Base-by-base conservation (phyloP, 2,329 filamentous ascomycete species). In the Aspergillus carbonarius region DNA sequence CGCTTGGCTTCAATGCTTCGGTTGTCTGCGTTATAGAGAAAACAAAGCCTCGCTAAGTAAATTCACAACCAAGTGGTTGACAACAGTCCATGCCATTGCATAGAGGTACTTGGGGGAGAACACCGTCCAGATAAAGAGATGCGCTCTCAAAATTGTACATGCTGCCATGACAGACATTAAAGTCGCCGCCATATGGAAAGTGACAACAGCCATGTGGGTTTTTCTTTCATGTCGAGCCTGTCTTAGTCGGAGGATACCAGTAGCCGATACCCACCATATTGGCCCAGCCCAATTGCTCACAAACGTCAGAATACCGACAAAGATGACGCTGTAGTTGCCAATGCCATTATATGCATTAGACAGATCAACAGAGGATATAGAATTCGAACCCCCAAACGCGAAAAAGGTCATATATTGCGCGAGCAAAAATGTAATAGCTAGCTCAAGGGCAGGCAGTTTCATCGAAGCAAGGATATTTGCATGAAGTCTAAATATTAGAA, bases 41-140 rank as follows among this genome's bases (percentile, higher is more conserved):
- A 13, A 32, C 25, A 35, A 25, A 4, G 64, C 18, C 30, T 85
- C 81, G 1, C 86, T 87, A 5, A 83, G 79, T 34, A 93, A 67
- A 72, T 93, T 92, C 44, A 93, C 80, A 37, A 83, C 71, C 60
- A 93, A 72, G 83, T 99, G 93, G 78, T 93, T 91, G 7, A 85
- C 90, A 47, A 93, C 70, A 62, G 85, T 87, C 96, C 95, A 99
- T 13, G 89, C 92, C 81, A 95, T 89, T 63, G 87, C 90, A 73
- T 96, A 99, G 65, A 99, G 78, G 74, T 93, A 98, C 75, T 98
- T 99, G 0, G 95, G 95, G 63, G 91, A 96, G 75, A 99, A 99
- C 10, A 99, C 95, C 0, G 93, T 98, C 95, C 95, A 99, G 61
- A 99, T 93, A 72, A 99, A 99, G 58, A 99, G 75, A 80, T 99